phyloP scores from a whole-genome alignment of 2,329 filamentous ascomycete genomes.

The Gaeumannomyces sp. region DNA sequence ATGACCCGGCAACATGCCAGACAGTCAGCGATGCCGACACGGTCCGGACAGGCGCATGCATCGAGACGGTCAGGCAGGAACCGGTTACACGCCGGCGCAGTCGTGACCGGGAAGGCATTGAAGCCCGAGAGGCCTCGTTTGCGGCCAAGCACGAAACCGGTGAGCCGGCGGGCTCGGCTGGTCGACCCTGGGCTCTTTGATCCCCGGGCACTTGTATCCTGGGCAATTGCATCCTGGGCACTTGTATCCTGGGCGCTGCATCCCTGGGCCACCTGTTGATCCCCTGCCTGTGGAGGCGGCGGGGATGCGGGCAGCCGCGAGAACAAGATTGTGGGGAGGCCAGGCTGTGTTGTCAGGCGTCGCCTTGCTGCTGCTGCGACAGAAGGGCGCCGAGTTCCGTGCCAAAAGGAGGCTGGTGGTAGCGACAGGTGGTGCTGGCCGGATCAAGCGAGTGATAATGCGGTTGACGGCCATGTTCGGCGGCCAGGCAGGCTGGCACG shows the following conservation, averaged over 20 bases:
- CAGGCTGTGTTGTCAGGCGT: too few relatives aligned
- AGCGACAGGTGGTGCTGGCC: not conserved
- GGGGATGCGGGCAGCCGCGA: too few relatives aligned
- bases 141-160: not conserved
- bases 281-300: too few relatives aligned
- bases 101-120: not conserved
- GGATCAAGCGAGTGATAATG: slow-evolving; percentile 3
- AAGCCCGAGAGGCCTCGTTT: not conserved
- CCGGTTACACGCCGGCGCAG: not conserved
- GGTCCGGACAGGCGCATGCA: not conserved
- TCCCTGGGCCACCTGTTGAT: too few relatives aligned
- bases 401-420: not conserved
- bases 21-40: not conserved
- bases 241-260: too few relatives aligned
- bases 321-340: too few relatives aligned
- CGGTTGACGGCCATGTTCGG: slow-evolving; percentile 1
- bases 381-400: too few relatives aligned
- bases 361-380: too few relatives aligned
- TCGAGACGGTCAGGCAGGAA: not conserved
- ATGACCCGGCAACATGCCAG: too few relatives aligned
- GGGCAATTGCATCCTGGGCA: too few relatives aligned
- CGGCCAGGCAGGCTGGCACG: not conserved
- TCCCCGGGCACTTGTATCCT: too few relatives aligned
- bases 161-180: not conserved
- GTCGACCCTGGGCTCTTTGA: too few relatives aligned